phyloP scores from a whole-genome alignment of 1,284 basidiomycete species.

The Trichosporon asahii region DNA sequence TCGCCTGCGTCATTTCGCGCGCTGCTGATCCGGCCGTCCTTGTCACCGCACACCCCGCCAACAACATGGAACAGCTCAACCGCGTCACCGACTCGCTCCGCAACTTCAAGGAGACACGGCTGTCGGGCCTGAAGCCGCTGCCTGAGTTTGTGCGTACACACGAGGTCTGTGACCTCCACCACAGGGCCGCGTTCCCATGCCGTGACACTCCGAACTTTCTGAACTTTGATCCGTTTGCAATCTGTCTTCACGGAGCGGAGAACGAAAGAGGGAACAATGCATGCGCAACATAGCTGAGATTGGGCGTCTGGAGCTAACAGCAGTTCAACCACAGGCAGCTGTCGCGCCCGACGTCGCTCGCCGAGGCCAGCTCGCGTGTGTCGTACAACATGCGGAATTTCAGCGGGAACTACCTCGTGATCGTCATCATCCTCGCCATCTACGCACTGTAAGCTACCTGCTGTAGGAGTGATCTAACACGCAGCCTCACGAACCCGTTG shows the following conservation, averaged over 20 bases:
- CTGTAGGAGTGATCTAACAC: not conserved
- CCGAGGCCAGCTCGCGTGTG: conserved; percentile 57
- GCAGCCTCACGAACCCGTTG: conserved; percentile 65
- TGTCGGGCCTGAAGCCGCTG: conserved; percentile 6
- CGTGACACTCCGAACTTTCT: not conserved
- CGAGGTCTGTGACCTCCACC: not conserved
- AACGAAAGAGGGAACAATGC: no score
- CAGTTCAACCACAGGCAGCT: conserved; percentile 82
- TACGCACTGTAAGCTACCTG: conserved; percentile 70
- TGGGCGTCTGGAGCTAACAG: not conserved
- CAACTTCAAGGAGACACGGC: conserved; percentile 8
- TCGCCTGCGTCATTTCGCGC: conserved; percentile 5
- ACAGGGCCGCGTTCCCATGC: not conserved
- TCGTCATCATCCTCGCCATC: conserved; percentile 71
- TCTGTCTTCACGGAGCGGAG: not conserved
- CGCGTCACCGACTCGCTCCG: conserved; percentile 3
- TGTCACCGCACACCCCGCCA: not conserved
- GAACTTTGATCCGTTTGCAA: not conserved
- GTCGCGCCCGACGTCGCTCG: conserved; percentile 66
- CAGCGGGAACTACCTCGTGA: conserved; percentile 79
- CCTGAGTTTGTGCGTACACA: not conserved
- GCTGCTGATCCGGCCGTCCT: not conserved
- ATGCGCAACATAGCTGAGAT: no score
- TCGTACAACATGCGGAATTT: conserved; percentile 88
- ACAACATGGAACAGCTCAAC: not conserved